Evolutionary conservation across 1,139 yeast species (phyloP), one percentile per base, ranked within the genome.

Genomic region (Ogataea hybrid): DNA sequence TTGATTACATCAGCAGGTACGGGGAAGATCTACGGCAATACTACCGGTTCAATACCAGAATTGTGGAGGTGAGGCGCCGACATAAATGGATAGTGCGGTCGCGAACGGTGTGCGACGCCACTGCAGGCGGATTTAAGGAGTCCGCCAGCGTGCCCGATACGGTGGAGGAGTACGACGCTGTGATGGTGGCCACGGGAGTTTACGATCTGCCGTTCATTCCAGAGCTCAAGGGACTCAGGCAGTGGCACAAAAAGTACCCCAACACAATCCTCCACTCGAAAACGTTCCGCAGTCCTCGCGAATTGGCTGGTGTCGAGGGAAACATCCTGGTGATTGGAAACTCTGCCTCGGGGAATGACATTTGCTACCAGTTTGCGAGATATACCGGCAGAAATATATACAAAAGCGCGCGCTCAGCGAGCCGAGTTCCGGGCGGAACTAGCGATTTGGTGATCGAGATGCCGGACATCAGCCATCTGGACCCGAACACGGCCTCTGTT

Each of bases 341-440:
- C 50, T 77, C 81, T 1, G 78, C 83, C 10, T 77, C 84, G 5
- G 86, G 82, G 2, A 65, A 72, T 9, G 87, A 81, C 52, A 67
- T 80, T 41, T 71, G 80, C 2, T 69, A 67, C 47, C 84, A 81
- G 54, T 50, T 75, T 25, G 68, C 72, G 2, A 63, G 65, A 6
- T 58, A 55, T 1, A 69, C 75, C 23, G 52, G 61, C 4, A 58
- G 62, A 36, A 57, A 58, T 20, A 67, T 77, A 11, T 73, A 70
- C 58, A 70, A 75, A 51, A 76, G 81, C 43, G 64, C 65, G 32
- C 56, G 77, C 41, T 64, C 73, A 5, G 64, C 62, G 31, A 63
- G 67, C 28, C 54, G 57, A 28, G 64, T 72, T 27, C 77, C 78
- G 8, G 69, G 69, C 18, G 77, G 75, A 1, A 54, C 61, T 16